Evolutionary conservation across 805 yeast species (phyloP).

Genomic region (Candida krabiensis): DNA sequence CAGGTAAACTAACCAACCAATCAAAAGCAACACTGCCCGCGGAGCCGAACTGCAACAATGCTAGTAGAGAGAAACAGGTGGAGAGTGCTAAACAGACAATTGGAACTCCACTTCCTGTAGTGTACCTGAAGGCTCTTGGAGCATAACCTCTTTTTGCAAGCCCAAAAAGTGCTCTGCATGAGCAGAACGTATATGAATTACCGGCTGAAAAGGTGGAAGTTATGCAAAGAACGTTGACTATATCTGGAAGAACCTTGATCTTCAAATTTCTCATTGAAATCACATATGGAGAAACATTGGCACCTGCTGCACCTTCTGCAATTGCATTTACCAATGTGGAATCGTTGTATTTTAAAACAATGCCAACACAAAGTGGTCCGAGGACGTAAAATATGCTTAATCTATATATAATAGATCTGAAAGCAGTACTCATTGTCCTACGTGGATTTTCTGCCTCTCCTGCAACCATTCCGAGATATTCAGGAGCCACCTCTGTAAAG

Average conservation of each 20-base stretch:
- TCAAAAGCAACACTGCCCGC: constrained; percentile 29
- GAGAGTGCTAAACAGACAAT: constrained; percentile 39
- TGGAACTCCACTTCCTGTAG: constrained; percentile 64
- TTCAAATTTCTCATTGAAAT: constrained; percentile 75
- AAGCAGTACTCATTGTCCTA: constrained; percentile 72
- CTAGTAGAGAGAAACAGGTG: constrained; percentile 24
- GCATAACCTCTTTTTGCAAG: constrained; percentile 73
- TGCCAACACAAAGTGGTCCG: constrained; percentile 77
- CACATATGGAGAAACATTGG: constrained; percentile 78
- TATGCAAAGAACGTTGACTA: constrained; percentile 76
- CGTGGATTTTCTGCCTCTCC: constrained; percentile 69
- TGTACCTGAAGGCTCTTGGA: constrained; percentile 61
- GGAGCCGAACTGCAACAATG: constrained; percentile 37
- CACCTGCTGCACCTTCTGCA: constrained; percentile 66
- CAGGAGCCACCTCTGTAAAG: constrained; percentile 80
- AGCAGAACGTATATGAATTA: constrained; percentile 73
- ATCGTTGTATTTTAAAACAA: constrained; percentile 70
- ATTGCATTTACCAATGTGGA: constrained; percentile 58
- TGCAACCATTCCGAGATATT: constrained; percentile 80
- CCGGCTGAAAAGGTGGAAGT: constrained; percentile 83
- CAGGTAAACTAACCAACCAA: constrained; percentile 32
- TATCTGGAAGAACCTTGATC: constrained; percentile 66
- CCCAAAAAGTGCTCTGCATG: constrained; percentile 67
- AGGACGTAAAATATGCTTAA: constrained; percentile 67
- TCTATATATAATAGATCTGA: constrained; percentile 70